A percentile compares a stretch with the other conserved stretches of the same genome.
Conservation (phyloP, 257 asterid species). For the Leonotis leonurus region DNA sequence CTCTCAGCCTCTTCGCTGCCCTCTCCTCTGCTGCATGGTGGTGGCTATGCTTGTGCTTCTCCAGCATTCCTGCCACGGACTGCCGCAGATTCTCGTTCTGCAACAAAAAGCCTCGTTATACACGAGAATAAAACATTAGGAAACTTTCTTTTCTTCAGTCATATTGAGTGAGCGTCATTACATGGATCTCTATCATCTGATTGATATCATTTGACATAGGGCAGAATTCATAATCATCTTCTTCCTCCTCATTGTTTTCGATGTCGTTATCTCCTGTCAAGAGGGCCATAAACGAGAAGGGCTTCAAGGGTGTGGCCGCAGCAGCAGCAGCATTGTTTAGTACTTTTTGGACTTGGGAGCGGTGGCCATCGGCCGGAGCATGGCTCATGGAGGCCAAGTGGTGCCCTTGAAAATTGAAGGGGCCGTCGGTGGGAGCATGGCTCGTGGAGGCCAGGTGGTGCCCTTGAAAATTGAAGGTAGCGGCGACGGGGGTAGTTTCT, state of each 20-base stretch:
- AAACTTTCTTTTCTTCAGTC: too few relatives aligned
- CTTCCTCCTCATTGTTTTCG: background rate
- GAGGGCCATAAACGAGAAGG: slow-evolving; percentile 29
- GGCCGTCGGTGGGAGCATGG: background rate
- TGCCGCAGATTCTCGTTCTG: slow-evolving; percentile 30
- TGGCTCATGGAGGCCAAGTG: background rate
- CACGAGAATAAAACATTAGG: too few relatives aligned
- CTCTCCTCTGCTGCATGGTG: slow-evolving; percentile 11
- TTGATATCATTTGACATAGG: background rate
- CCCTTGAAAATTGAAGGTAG: background rate
- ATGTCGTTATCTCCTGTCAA: slow-evolving; percentile 4
- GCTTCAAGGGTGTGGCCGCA: background rate
- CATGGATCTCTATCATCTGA: slow-evolving; percentile 21
- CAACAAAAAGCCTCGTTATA: background rate
- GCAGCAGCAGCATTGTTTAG: slow-evolving; percentile 14
- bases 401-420: too few relatives aligned
- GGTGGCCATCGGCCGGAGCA: background rate
- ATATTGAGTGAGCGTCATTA: background rate
- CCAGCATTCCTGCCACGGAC: background rate
- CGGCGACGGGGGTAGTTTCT: background rate
- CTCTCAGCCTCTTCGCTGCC: slow-evolving; percentile 19
- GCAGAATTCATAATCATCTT: background rate
- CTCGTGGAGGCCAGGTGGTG: background rate
- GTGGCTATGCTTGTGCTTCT: background rate
- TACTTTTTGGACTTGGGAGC: background rate